Evolutionary conservation across 2,329 filamentous ascomycete species (phyloP).

Genomic region (Claviceps sp.): DNA sequence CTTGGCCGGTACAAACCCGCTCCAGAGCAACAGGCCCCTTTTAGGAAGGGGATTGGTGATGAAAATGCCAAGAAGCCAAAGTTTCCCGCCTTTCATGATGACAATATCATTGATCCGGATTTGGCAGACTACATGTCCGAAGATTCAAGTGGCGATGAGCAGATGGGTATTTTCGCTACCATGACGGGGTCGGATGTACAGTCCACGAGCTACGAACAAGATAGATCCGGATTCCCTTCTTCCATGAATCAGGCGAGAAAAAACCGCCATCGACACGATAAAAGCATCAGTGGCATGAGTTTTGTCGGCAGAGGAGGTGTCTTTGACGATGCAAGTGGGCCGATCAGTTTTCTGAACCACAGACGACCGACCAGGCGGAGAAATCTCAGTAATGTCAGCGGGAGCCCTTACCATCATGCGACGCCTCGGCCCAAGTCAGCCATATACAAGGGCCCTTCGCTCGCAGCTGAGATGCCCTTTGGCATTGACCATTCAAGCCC

Average conservation of each 20-base stretch:
- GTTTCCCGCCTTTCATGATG: conserved; percentile 88
- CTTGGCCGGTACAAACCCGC: conserved; percentile 58
- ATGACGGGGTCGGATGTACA: conserved; percentile 53
- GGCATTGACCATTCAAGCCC: conserved; percentile 29
- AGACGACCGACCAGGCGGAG: conserved; percentile 54
- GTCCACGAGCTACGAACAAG: conserved; percentile 56
- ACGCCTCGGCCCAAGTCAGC: conserved; percentile 55
- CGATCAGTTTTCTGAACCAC: conserved; percentile 43
- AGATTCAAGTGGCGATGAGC: conserved; percentile 84
- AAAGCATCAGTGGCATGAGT: conserved; percentile 58
- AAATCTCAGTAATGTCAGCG: conserved; percentile 75
- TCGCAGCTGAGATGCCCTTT: conserved; percentile 37
- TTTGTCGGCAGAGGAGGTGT: conserved; percentile 48
- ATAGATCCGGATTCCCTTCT: conserved; percentile 59
- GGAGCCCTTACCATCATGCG: conserved; percentile 49
- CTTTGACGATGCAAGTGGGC: conserved; percentile 47
- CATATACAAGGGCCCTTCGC: conserved; percentile 41
- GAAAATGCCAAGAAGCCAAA: conserved; percentile 51
- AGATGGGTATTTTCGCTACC: conserved; percentile 71
- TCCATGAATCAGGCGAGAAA: conserved; percentile 63
- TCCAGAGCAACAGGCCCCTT: conserved; percentile 73
- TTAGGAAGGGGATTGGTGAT: conserved; percentile 59
- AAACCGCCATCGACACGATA: conserved; percentile 59
- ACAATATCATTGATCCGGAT: conserved; percentile 97
- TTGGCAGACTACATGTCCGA: conserved; percentile 93